A percentile compares a stretch with the other conserved stretches of the same genome.
Conservation (phyloP, 495 filamentous ascomycete species). For the Cercophora samala region DNA sequence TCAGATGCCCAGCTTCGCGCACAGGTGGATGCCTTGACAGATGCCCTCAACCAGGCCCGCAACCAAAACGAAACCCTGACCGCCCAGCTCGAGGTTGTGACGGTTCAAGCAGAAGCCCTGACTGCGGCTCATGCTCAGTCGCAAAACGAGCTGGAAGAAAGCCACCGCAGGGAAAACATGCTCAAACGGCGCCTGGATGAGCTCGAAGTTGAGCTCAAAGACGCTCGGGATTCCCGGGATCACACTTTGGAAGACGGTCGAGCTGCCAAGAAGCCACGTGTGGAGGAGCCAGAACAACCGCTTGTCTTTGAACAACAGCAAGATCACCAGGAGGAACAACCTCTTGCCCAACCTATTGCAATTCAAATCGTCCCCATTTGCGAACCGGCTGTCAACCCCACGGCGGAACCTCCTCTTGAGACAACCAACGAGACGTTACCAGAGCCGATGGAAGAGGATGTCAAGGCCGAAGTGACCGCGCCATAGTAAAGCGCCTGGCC, state of each 20-base stretch:
- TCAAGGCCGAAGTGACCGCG: not conserved
- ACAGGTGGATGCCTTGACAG: constrained; percentile 15
- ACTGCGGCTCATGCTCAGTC: constrained; percentile 39
- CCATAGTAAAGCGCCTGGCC: not conserved
- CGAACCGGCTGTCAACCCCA: not conserved
- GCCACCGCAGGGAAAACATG: constrained; percentile 72
- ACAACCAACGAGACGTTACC: not conserved
- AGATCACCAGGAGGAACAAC: constrained; percentile 5
- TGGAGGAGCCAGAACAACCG: constrained; percentile 27
- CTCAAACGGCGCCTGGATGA: constrained; percentile 80
- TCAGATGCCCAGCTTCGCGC: constrained; percentile 1
- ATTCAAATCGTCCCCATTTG: not conserved
- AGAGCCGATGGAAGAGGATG: not conserved
- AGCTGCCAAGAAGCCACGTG: constrained; percentile 38
- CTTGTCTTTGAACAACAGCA: constrained; percentile 9
- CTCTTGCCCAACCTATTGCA: not conserved
- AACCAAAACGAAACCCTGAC: constrained; percentile 39
- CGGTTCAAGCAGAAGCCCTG: constrained; percentile 42
- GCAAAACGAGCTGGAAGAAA: constrained; percentile 68
- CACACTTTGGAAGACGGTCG: constrained; percentile 30
- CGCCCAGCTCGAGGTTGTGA: not conserved
- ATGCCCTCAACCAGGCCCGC: constrained; percentile 36
- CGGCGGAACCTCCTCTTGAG: not conserved
- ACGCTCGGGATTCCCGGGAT: constrained; percentile 38
- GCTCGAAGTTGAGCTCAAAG: constrained; percentile 58